Percentiles rank a stretch among this genome's conserved stretches.
Evolutionary conservation across 192 early-diverging fungal genomes (phyloP).

Genomic region (Kickxella alabastrina): DNA sequence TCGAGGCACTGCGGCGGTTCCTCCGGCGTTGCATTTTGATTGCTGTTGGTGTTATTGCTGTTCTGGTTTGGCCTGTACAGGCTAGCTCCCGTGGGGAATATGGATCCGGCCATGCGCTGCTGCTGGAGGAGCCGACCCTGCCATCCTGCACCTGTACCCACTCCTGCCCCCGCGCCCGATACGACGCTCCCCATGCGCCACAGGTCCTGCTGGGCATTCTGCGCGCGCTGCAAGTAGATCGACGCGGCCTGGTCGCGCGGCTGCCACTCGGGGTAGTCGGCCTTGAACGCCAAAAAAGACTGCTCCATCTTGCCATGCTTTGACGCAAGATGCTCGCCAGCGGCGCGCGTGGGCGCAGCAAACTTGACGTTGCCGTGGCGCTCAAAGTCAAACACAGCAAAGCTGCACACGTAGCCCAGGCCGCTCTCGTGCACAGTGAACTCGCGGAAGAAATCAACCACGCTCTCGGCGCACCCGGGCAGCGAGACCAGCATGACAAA

Average conservation of each 20-base stretch:
- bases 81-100: constrained; percentile 45
- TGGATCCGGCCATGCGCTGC: constrained; percentile 48
- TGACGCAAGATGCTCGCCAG: constrained; percentile 61
- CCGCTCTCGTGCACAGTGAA: constrained; percentile 90
- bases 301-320: constrained; percentile 98
- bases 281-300: constrained; percentile 93
- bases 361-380: constrained; percentile 85
- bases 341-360: constrained; percentile 63
- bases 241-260: constrained; percentile 76
- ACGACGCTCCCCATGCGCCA: constrained; percentile 30
- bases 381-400: constrained; percentile 93
- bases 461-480: constrained; percentile 64
- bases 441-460: constrained; percentile 94
- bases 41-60: too few relatives aligned
- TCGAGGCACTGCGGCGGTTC: too few relatives aligned
- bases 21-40: background rate
- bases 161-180: too few relatives aligned
- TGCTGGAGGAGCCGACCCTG: constrained; percentile 47
- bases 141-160: constrained; percentile 36
- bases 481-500: constrained; percentile 76
- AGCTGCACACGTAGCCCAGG: constrained; percentile 93
- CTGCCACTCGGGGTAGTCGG: constrained; percentile 92
- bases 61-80: constrained; percentile 25
- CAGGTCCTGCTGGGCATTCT: constrained; percentile 49
- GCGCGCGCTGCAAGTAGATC: constrained; percentile 65